A percentile compares a stretch with the other conserved stretches of the same genome.
These are phyloP conservation scores for Heritiera littoralis DNA, from an alignment of 345 rosid species.

Conservation along the genomic window DNA sequence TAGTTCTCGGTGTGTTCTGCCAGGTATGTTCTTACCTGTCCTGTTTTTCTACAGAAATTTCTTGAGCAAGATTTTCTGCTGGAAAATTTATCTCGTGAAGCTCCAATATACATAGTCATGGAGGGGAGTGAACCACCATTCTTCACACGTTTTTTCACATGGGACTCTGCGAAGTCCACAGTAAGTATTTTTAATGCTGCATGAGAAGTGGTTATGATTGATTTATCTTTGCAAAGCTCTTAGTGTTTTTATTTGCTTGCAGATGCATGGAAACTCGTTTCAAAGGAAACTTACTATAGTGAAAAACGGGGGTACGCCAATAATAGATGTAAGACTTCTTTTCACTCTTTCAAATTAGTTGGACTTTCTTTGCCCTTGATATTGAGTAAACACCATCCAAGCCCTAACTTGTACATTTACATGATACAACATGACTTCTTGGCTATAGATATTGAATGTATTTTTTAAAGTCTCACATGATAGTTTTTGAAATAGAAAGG, in stretches of 20 bases:
- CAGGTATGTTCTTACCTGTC: conserved; percentile 8
- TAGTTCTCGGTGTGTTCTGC: background rate
- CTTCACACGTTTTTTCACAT: conserved; percentile 87
- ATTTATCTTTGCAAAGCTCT: conserved; percentile 18
- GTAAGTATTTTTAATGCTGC: conserved; percentile 48
- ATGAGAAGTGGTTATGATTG: conserved; percentile 13
- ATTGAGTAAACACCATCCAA: background rate
- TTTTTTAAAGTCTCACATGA: background rate
- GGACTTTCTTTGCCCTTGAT: conserved; percentile 5
- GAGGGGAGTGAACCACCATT: conserved; percentile 97
- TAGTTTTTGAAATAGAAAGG: background rate
- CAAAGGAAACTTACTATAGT: conserved; percentile 84
- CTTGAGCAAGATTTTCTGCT: conserved; percentile 72
- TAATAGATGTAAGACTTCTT: conserved; percentile 63
- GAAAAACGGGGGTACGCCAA: conserved; percentile 69
- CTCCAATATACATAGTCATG: conserved; percentile 68
- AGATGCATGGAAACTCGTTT: conserved; percentile 97
- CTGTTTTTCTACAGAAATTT: conserved; percentile 62
- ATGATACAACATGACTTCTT: conserved; percentile 6
- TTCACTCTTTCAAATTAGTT: background rate
- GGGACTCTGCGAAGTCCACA: conserved; percentile 83
- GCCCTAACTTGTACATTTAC: background rate
- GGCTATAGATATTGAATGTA: background rate
- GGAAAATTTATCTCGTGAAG: conserved; percentile 65
- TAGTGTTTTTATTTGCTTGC: conserved; percentile 31